Evolutionary conservation across 2,329 filamentous ascomycete genomes (phyloP), one percentile per base, ranked within the genome.

Genomic region (Aulographum hederae): DNA sequence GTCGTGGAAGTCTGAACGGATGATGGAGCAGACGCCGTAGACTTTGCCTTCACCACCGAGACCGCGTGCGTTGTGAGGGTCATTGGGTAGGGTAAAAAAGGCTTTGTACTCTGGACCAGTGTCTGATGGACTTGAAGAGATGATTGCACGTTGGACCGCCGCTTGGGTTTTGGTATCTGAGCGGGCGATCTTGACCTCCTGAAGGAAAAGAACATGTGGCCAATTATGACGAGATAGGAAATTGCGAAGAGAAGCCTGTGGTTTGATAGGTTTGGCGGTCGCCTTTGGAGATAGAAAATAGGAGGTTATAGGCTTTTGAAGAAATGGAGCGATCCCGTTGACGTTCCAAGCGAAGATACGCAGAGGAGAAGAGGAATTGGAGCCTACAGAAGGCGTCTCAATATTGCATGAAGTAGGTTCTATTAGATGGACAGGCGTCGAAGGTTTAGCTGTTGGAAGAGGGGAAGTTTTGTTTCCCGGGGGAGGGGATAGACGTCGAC

Each of bases 1-100:
- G 8, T 46, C 36, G 31, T 30, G 31, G 19, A 63, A 56, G 38
- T 66, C 61, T 8, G 50, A 43, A 3, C 63, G 52, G 11, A 67
- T 40, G 28, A 69, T 53, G 16, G 56, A 59, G 18, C 56, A 61
- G 2, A 69, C 61, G 10, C 65, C 64, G 38, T 69, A 65, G 1
- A 67, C 46, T 36, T 57, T 65, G 2, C 64, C 46, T 36, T 57
- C 65, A 2, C 64, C 56, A 2, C 53, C 58, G 28, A 61, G 61
- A 1, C 60, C 63, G 2, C 50, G 51, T 3, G 60, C 63, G 38
- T 69, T 69, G 43, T 56, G 44, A 18, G 45, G 53, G 42, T 69
- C 63, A 3, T 46, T 48, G 0, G 65, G 63, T 0, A 69, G 49
- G 28, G 52, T 59, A 40, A 63, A 60, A 34, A 59, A 46, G 0